Evolutionary conservation across 1,139 yeast species (phyloP), one percentile per base, ranked within the genome.

Genomic region (Chernovozyma aurita): DNA sequence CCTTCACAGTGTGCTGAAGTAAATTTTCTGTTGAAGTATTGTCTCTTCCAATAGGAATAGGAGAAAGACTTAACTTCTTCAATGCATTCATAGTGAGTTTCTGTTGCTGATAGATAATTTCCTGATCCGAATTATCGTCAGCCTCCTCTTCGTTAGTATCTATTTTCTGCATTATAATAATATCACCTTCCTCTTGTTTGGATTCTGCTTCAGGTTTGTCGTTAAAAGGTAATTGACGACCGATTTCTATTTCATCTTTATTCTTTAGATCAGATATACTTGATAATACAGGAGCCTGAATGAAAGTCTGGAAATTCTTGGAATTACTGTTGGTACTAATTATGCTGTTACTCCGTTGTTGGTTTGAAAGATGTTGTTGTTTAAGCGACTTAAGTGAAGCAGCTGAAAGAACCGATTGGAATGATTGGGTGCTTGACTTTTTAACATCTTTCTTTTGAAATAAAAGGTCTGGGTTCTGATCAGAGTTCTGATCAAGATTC

Each of bases 371-470:
- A 42, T 43, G 34, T 39, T 59, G 62, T 38, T 63, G 70, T 35
- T 61, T 63, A 38, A 69, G 51, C 21, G 78, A 72, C 49, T 73
- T 70, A 28, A 78, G 55, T 1, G 84, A 77, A 3, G 80, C 80
- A 18, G 79, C 71, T 25, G 82, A 76, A 38, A 79, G 60, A n/a
- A 78, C 83, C 34, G 80, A 73, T 50, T 78, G 85, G 33, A 76
- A 75, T n/a, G 79, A 73, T 47, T 76, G 82, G 1, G 81, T 70
- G 38, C 84, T 60, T 26, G 70, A 63, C 40, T 73, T 67, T 15
- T 70, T 69, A 15, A 75, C 65, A 30, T 73, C 70, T 43, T 74
- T 71, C 55, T 78, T 78, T 47, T 73, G 74, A 58, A 78, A 78
- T 20, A 65, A 59, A 33, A 63, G 54, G 41, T 61, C 66, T n/a